Percentiles rank a stretch among this genome's conserved stretches.
Conservation (phyloP, 208 protist genomes). For the Naegleria fowleri region DNA sequence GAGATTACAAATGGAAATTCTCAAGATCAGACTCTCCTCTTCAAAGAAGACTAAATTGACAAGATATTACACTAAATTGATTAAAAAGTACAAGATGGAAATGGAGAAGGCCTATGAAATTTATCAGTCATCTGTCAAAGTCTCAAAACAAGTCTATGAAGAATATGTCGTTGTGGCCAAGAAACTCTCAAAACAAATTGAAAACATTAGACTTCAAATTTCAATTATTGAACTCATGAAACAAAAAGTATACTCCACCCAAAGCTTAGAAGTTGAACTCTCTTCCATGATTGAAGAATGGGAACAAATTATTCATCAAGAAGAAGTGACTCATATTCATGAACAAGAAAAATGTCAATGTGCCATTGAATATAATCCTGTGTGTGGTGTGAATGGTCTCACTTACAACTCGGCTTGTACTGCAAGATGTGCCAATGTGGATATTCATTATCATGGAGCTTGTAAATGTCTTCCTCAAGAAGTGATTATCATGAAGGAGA, state of each 20-base stretch:
- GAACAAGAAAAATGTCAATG: neutral
- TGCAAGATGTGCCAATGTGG: neutral
- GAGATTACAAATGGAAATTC: neutral
- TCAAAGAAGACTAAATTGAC: neutral
- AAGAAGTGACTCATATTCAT: neutral
- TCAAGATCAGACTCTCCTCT: neutral
- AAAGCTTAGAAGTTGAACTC: neutral
- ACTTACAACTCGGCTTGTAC: neutral
- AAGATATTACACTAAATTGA: neutral
- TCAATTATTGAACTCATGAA: neutral
- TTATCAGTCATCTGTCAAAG: neutral
- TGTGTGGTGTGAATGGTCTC: conserved; percentile 4
- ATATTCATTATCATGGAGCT: neutral
- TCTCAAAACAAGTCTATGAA: neutral
- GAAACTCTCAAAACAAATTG: neutral
- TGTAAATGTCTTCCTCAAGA: conserved; percentile 2
- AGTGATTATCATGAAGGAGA: neutral
- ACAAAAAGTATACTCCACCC: neutral
- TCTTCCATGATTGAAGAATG: neutral
- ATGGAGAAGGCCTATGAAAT: neutral
- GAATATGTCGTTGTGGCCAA: neutral
- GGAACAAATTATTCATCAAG: neutral
- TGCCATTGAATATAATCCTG: neutral
- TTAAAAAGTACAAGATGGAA: neutral
- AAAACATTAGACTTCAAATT: neutral